phyloP scores from a whole-genome alignment of 805 yeast genomes.

The Scheffersomyces stipitis region DNA sequence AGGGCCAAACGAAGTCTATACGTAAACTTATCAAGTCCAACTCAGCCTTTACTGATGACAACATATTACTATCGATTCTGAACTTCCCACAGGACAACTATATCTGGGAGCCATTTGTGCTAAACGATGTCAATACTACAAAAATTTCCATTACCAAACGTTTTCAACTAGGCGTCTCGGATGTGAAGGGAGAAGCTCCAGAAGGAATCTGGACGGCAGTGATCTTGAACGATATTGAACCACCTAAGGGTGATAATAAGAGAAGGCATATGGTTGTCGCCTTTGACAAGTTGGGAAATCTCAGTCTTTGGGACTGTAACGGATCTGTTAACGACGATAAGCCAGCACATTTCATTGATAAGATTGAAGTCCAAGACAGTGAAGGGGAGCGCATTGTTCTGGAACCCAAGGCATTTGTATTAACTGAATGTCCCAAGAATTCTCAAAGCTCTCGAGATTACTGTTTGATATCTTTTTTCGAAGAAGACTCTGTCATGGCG shows the following conservation, averaged over 20 bases:
- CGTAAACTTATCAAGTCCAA: constrained; percentile 63
- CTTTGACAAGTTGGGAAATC: constrained; percentile 29
- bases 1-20: constrained; percentile 87
- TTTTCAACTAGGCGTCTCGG: constrained; percentile 26
- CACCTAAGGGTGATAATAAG: constrained; percentile 6
- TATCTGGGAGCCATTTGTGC: constrained; percentile 41
- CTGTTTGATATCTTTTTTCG: constrained; percentile 53
- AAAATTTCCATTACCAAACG: constrained; percentile 33
- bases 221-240: constrained; percentile 32
- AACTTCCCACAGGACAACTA: constrained; percentile 38
- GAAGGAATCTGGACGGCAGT: constrained; percentile 33
- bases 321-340: constrained; percentile 28
- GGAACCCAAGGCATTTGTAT: constrained; percentile 24
- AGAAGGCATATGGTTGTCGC: constrained; percentile 34
- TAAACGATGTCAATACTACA: constrained; percentile 12
- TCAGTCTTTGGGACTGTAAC: constrained; percentile 65
- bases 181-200: constrained; percentile 4
- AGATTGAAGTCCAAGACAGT: constrained; percentile 13
- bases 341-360: constrained; percentile 28
- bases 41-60: constrained; percentile 20
- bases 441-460: constrained; percentile 11
- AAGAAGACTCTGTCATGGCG: constrained; percentile 31
- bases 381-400: constrained; percentile 1
- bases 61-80: constrained; percentile 37
- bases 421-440: constrained; percentile 12